These are phyloP conservation scores for Lactarius hatsudake DNA, from an alignment of 768 basidiomycete genomes.

Conservation along the genomic window DNA sequence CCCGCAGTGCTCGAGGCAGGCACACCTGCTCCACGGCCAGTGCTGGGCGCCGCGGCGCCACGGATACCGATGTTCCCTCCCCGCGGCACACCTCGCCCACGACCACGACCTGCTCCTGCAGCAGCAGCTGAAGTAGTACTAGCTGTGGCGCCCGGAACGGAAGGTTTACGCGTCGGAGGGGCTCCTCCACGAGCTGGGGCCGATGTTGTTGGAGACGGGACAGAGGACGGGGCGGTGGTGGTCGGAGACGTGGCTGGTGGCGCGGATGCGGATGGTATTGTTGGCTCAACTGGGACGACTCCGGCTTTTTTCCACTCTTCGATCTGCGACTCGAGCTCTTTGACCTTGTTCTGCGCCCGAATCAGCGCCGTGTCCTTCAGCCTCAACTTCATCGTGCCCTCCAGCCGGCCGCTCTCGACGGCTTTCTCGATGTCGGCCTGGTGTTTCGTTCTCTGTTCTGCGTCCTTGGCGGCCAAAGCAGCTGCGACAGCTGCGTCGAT, in stretches of 20 bases:
- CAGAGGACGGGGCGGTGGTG: slow-evolving; percentile 28
- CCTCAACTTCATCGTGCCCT: slow-evolving; percentile 57
- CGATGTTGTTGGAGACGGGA: slow-evolving; percentile 31
- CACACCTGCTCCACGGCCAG: slow-evolving; percentile 13
- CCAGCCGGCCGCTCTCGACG: slow-evolving; percentile 66
- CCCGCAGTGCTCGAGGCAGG: slow-evolving; percentile 2
- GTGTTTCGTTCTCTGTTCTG: slow-evolving; percentile 45
- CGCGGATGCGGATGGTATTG: slow-evolving; percentile 6
- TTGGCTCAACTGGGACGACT: slow-evolving; percentile 34
- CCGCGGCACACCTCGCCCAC: slow-evolving; percentile 22
- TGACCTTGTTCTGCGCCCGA: slow-evolving; percentile 56
- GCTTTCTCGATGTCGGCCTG: slow-evolving; percentile 60
- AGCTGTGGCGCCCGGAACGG: background rate
- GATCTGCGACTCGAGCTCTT: slow-evolving; percentile 66
- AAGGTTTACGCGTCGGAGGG: slow-evolving; percentile 7
- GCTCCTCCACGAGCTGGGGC: slow-evolving; percentile 23
- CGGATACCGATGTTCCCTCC: slow-evolving; percentile 22
- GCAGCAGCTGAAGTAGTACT: background rate
- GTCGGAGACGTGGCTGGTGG: slow-evolving; percentile 21
- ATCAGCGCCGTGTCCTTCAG: slow-evolving; percentile 72
- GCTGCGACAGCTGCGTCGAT: slow-evolving; percentile 48
- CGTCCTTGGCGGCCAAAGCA: slow-evolving; percentile 50
- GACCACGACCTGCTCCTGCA: slow-evolving; percentile 20
- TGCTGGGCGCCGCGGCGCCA: slow-evolving; percentile 21
- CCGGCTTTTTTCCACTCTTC: slow-evolving; percentile 54